phyloP scores from a whole-genome alignment of 371 early-diverging fungal genomes.

The Phascolomyces articulosus region DNA sequence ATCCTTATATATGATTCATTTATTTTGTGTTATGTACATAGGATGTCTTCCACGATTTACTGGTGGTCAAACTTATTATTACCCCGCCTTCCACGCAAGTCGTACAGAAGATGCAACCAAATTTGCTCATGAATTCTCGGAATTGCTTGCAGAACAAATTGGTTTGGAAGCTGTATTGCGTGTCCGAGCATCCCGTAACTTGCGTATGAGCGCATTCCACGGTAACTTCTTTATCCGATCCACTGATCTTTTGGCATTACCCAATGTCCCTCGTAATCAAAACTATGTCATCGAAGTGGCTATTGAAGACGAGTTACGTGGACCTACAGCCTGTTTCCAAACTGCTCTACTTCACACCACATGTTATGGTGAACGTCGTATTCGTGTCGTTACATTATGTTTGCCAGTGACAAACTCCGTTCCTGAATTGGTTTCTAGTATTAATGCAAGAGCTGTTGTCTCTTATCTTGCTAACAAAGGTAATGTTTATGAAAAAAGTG shows the following conservation, averaged over 20 bases:
- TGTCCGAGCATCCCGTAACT: slow-evolving; percentile 89
- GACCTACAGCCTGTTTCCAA: slow-evolving; percentile 91
- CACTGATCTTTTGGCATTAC: slow-evolving; percentile 90
- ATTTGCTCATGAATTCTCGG: slow-evolving; percentile 85
- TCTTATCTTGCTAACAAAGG: slow-evolving; percentile 87
- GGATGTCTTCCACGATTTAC: slow-evolving; percentile 88
- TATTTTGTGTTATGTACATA: too few species aligned
- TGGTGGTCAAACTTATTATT: slow-evolving; percentile 94
- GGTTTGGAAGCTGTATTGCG: slow-evolving; percentile 96
- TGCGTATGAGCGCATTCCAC: slow-evolving; percentile 88
- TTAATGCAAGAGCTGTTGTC: slow-evolving; percentile 86
- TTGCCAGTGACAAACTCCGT: slow-evolving; percentile 87
- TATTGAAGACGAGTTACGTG: slow-evolving; percentile 83
- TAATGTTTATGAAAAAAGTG: slow-evolving; percentile 11
- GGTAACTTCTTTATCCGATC: slow-evolving; percentile 98
- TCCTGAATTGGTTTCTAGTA: slow-evolving; percentile 79
- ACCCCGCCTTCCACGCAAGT: slow-evolving; percentile 92
- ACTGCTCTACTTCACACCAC: slow-evolving; percentile 95
- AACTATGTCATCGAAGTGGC: slow-evolving; percentile 89
- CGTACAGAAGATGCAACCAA: slow-evolving; percentile 87
- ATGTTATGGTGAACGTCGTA: slow-evolving; percentile 85
- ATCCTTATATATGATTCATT: too few species aligned
- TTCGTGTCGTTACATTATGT: slow-evolving; percentile 93
- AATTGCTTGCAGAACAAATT: slow-evolving; percentile 81
- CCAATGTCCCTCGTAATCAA: slow-evolving; percentile 95